A percentile compares a stretch with the other conserved stretches of the same genome.
Evolutionary conservation across 106 monocot species (phyloP).

Genomic region (Dactylorhiza incarnata): DNA sequence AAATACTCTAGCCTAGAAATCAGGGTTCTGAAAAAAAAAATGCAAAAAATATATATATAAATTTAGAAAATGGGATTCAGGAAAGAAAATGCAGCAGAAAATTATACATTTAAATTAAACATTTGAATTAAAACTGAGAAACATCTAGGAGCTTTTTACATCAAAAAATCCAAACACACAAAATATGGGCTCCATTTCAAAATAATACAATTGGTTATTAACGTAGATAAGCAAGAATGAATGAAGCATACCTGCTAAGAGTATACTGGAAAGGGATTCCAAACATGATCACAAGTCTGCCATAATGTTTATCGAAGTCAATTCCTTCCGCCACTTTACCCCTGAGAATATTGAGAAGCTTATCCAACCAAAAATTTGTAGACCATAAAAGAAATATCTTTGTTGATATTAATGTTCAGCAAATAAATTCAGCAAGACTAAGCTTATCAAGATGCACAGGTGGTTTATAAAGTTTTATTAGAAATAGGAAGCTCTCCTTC

Average conservation of each 20-base stretch:
- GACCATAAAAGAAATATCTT: neutral
- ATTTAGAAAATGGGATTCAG: conserved; percentile 72
- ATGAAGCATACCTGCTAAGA: conserved; percentile 67
- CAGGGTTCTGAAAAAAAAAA: conserved; percentile 58
- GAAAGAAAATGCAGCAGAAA: conserved; percentile 8
- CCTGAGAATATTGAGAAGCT: conserved; percentile 27
- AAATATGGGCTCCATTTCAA: neutral
- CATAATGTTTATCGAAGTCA: conserved; percentile 99
- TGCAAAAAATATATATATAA: conserved; percentile 1
- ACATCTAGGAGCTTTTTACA: neutral
- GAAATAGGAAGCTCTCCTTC: neutral
- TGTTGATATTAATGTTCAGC: neutral
- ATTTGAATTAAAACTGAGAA: neutral
- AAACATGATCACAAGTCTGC: conserved; percentile 99
- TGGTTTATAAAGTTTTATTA: neutral
- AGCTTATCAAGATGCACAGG: neutral
- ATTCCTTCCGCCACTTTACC: conserved; percentile 99
- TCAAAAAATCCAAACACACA: neutral
- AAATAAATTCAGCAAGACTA: neutral
- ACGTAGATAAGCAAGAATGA: neutral
- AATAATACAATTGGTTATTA: neutral
- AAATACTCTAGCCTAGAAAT: conserved; percentile 90
- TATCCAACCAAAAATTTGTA: neutral
- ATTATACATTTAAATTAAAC: neutral
- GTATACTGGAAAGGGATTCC: conserved; percentile 98